Conservation (phyloP, 2,329 filamentous ascomycete species). For the Stagonosporopsis vannaccii region DNA sequence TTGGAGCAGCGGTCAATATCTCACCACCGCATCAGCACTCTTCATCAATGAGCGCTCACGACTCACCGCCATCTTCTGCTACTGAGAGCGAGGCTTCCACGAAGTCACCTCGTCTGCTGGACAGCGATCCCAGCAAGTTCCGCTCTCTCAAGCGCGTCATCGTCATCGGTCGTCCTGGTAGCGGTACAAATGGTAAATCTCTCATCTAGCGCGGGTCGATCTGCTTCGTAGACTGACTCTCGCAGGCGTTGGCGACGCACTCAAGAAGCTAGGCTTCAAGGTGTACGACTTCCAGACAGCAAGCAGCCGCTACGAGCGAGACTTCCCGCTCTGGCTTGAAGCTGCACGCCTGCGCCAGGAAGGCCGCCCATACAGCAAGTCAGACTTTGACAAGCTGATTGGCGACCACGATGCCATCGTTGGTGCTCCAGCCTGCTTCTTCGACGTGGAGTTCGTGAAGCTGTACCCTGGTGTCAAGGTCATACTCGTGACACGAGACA, state of each 20-base stretch:
- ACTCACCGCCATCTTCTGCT: neutral
- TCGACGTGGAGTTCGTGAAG: conserved; percentile 26
- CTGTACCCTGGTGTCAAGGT: conserved; percentile 29
- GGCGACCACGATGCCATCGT: conserved; percentile 39
- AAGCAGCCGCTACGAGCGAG: conserved; percentile 38
- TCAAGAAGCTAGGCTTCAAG: conserved; percentile 37
- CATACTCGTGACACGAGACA: conserved; percentile 21
- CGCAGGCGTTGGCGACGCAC: conserved; percentile 39
- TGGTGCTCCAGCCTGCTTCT: conserved; percentile 20
- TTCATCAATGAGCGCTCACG: neutral
- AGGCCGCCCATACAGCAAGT: conserved; percentile 40
- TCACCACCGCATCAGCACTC: neutral
- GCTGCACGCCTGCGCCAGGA: conserved; percentile 44
- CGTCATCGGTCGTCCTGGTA: conserved; percentile 44
- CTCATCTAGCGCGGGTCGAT: too few species aligned
- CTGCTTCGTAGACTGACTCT: neutral
- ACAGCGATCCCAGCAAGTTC: conserved; percentile 16
- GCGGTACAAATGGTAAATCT: conserved; percentile 42
- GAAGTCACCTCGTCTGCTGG: conserved; percentile 12
- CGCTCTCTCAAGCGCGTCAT: conserved; percentile 41
- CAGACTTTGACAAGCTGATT: conserved; percentile 44
- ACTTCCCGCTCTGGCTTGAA: conserved; percentile 47
- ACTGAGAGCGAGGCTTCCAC: neutral
- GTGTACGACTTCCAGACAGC: conserved; percentile 50
- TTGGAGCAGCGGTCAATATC: neutral